phyloP scores from a whole-genome alignment of 768 basidiomycete genomes.

The Boletus insuetus region DNA sequence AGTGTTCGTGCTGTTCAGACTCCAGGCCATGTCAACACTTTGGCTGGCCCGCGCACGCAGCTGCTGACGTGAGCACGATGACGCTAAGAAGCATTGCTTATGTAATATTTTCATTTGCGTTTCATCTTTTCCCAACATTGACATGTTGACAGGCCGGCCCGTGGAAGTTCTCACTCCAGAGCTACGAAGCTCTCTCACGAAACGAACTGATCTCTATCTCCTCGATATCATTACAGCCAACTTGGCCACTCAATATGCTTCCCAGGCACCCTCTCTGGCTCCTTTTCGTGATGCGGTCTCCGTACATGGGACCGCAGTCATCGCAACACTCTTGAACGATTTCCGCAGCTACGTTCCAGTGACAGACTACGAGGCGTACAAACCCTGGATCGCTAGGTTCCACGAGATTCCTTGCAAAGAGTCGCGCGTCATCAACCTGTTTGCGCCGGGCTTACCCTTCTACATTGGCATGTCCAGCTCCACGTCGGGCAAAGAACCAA shows the following conservation, averaged over 20 bases:
- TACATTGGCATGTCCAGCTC: slow-evolving; percentile 13
- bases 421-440: slow-evolving; percentile 7
- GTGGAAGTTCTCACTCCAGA: slow-evolving; percentile 2
- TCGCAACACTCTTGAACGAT: not conserved
- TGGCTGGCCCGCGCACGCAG: too few species aligned
- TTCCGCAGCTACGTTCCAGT: slow-evolving; percentile 13
- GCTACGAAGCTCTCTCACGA: not conserved
- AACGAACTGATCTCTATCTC: slow-evolving; percentile 3
- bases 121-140: too few species aligned
- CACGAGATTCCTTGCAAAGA: slow-evolving; percentile 6
- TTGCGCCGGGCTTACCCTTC: slow-evolving; percentile 15
- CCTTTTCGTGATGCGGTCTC: slow-evolving; percentile 3
- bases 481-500: slow-evolving; percentile 11
- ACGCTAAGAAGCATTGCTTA: too few species aligned
- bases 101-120: too few species aligned
- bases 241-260: slow-evolving; percentile 1
- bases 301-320: not conserved
- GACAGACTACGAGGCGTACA: slow-evolving; percentile 9
- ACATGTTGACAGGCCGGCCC: not conserved
- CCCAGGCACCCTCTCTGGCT: not conserved
- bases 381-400: slow-evolving; percentile 11
- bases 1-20: too few species aligned
- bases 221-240: slow-evolving; percentile 2
- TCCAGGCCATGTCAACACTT: too few species aligned
- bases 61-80: too few species aligned